A percentile compares a stretch with the other conserved stretches of the same genome.
These are phyloP conservation scores for Venturia asperata DNA, from an alignment of 2,329 filamentous ascomycete species.

Conservation along the genomic window DNA sequence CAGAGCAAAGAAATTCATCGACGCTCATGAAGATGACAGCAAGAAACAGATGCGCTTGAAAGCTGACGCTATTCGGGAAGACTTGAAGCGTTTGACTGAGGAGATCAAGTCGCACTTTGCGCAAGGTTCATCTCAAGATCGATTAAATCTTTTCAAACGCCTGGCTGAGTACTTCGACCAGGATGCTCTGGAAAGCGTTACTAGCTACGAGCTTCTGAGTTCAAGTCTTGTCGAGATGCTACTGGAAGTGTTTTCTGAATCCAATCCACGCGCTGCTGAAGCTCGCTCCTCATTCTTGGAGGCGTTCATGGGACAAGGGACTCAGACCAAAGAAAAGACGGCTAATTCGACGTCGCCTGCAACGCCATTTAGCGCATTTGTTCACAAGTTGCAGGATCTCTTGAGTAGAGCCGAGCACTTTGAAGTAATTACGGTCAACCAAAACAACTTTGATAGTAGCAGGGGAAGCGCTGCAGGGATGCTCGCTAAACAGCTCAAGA, in stretches of 20 bases:
- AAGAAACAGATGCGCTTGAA: slow-evolving; percentile 70
- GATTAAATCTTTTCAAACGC: slow-evolving; percentile 61
- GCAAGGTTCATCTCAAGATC: slow-evolving; percentile 32
- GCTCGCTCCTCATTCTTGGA: slow-evolving; percentile 81
- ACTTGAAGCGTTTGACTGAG: slow-evolving; percentile 62
- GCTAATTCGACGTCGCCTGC: slow-evolving; percentile 60
- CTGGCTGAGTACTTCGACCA: slow-evolving; percentile 81
- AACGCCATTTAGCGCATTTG: slow-evolving; percentile 82
- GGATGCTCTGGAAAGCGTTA: slow-evolving; percentile 85
- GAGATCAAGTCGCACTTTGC: slow-evolving; percentile 69
- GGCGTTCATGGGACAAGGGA: slow-evolving; percentile 77
- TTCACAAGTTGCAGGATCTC: slow-evolving; percentile 91
- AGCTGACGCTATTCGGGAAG: slow-evolving; percentile 65
- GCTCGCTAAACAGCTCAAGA: slow-evolving; percentile 88
- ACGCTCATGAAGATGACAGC: slow-evolving; percentile 71
- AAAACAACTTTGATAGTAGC: slow-evolving; percentile 83
- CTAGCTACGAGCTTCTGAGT: slow-evolving; percentile 85
- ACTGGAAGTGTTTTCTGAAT: slow-evolving; percentile 71
- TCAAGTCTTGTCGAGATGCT: slow-evolving; percentile 83
- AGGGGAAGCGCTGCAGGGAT: slow-evolving; percentile 89
- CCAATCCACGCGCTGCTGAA: slow-evolving; percentile 46
- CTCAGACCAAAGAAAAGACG: slow-evolving; percentile 55
- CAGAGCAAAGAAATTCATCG: slow-evolving; percentile 75
- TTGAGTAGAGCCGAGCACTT: slow-evolving; percentile 97
- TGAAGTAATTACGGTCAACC: slow-evolving; percentile 91